These are phyloP conservation scores for Talaromyces marneffei DNA, from an alignment of 2,329 filamentous ascomycete species.

Conservation along the genomic window DNA sequence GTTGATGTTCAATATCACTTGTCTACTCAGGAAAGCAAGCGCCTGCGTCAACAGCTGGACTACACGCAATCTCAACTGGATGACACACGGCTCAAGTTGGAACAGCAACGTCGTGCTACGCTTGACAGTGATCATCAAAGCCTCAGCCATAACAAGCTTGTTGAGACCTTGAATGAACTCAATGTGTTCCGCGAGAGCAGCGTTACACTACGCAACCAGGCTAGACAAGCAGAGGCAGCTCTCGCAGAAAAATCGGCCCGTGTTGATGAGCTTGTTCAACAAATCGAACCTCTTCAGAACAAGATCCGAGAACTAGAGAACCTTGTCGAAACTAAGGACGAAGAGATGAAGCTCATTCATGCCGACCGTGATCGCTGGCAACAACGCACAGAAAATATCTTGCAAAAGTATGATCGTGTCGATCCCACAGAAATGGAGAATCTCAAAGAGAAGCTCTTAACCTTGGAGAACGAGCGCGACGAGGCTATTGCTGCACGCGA, in stretches of 20 bases:
- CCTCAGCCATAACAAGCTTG: slow-evolving; percentile 78
- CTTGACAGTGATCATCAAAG: slow-evolving; percentile 67
- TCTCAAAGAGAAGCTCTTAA: slow-evolving; percentile 70
- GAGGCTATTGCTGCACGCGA: slow-evolving; percentile 54
- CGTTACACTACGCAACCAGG: slow-evolving; percentile 80
- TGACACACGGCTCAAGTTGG: slow-evolving; percentile 78
- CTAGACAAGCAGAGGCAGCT: slow-evolving; percentile 69
- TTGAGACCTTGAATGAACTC: slow-evolving; percentile 91
- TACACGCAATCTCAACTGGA: slow-evolving; percentile 84
- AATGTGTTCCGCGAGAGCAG: slow-evolving; percentile 96
- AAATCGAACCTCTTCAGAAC: slow-evolving; percentile 75
- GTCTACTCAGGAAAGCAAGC: slow-evolving; percentile 78
- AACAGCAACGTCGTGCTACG: slow-evolving; percentile 76
- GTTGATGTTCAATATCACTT: slow-evolving; percentile 93
- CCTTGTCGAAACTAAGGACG: slow-evolving; percentile 72
- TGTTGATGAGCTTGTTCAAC: slow-evolving; percentile 66
- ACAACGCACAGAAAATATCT: slow-evolving; percentile 89
- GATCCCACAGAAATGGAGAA: slow-evolving; percentile 90
- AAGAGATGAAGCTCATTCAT: slow-evolving; percentile 81
- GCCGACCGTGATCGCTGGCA: slow-evolving; percentile 93
- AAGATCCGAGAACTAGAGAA: slow-evolving; percentile 78
- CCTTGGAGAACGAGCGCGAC: slow-evolving; percentile 61
- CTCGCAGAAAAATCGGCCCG: slow-evolving; percentile 68
- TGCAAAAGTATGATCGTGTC: slow-evolving; percentile 91
- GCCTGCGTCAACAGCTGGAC: slow-evolving; percentile 82